Evolutionary conservation across 2,329 filamentous ascomycete species (phyloP).

Genomic region (Penicillium olsonii): DNA sequence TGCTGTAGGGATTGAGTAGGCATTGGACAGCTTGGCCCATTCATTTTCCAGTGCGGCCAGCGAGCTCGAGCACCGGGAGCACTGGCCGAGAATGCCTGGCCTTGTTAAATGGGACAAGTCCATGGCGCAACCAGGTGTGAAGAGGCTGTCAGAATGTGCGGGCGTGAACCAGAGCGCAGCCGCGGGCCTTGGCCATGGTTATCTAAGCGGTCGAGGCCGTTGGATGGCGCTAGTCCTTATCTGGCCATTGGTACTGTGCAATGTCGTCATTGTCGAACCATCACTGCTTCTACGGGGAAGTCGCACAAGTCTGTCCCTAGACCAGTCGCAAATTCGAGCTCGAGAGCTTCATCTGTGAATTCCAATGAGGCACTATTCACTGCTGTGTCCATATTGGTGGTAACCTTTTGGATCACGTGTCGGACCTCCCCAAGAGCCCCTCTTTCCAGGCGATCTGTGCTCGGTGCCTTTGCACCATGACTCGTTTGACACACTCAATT

Average conservation of each 20-base stretch:
- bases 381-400: background rate
- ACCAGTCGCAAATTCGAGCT: too few species aligned
- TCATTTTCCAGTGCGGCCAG: conserved; percentile 44
- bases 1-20: conserved; percentile 38
- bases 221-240: conserved; percentile 19
- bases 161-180: conserved; percentile 16
- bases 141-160: conserved; percentile 16
- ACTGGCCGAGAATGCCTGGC: conserved; percentile 42
- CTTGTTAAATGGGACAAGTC: conserved; percentile 38
- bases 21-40: conserved; percentile 42
- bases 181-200: conserved; percentile 21
- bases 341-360: too few species aligned
- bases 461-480: conserved; percentile 11
- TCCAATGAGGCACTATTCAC: background rate
- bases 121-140: conserved; percentile 26
- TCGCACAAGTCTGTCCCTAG: too few species aligned
- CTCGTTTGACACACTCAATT: conserved; percentile 13
- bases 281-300: too few species aligned
- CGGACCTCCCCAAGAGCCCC: background rate
- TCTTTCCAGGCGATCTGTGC: conserved; percentile 11
- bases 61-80: conserved; percentile 42
- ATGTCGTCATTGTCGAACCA: conserved; percentile 14
- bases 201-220: conserved; percentile 29
- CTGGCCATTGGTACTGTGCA: conserved; percentile 23
- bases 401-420: conserved; percentile 7